A percentile compares a stretch with the other conserved stretches of the same genome.
phyloP scores from a whole-genome alignment of 352 stramenopile species.

The Plasmopara muralis region DNA sequence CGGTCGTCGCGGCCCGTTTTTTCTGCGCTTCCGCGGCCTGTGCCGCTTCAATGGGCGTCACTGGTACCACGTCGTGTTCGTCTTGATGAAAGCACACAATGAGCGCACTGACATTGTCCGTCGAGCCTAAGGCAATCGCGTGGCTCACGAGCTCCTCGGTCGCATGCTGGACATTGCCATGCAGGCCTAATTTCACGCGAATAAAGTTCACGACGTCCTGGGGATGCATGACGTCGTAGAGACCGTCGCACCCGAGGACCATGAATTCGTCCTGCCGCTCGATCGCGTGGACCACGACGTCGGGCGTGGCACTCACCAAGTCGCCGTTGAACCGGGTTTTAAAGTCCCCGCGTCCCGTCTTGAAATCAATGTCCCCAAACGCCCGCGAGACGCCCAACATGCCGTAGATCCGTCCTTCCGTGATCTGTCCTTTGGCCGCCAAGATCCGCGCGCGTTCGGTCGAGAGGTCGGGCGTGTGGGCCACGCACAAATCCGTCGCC shows the following conservation, averaged over 20 bases:
- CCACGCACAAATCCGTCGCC: slow-evolving; percentile 50
- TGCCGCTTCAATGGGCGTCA: slow-evolving; percentile 30
- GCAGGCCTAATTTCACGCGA: slow-evolving; percentile 52
- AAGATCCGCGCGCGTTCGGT: slow-evolving; percentile 78
- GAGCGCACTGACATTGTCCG: slow-evolving; percentile 79
- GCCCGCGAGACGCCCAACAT: slow-evolving; percentile 73
- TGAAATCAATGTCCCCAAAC: slow-evolving; percentile 85
- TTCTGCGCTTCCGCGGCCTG: slow-evolving; percentile 26
- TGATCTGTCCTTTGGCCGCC: slow-evolving; percentile 70
- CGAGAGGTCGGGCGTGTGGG: slow-evolving; percentile 60
- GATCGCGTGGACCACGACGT: slow-evolving; percentile 53
- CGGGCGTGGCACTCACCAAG: slow-evolving; percentile 63
- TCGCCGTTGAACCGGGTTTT: slow-evolving; percentile 79
- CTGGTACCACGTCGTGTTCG: slow-evolving; percentile 25
- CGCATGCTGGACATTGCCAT: slow-evolving; percentile 69
- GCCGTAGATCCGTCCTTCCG: slow-evolving; percentile 82
- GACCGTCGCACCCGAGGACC: slow-evolving; percentile 73
- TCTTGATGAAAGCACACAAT: slow-evolving; percentile 75
- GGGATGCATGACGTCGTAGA: slow-evolving; percentile 81
- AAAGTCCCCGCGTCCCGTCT: slow-evolving; percentile 73
- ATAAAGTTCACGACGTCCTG: slow-evolving; percentile 83
- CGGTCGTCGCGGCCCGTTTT: neutral
- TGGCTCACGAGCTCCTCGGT: slow-evolving; percentile 79
- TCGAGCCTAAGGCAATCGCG: slow-evolving; percentile 71
- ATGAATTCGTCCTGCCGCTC: slow-evolving; percentile 68